These are phyloP conservation scores for Xylaria sp. DNA, from an alignment of 2,329 filamentous ascomycete genomes.

Conservation along the genomic window DNA sequence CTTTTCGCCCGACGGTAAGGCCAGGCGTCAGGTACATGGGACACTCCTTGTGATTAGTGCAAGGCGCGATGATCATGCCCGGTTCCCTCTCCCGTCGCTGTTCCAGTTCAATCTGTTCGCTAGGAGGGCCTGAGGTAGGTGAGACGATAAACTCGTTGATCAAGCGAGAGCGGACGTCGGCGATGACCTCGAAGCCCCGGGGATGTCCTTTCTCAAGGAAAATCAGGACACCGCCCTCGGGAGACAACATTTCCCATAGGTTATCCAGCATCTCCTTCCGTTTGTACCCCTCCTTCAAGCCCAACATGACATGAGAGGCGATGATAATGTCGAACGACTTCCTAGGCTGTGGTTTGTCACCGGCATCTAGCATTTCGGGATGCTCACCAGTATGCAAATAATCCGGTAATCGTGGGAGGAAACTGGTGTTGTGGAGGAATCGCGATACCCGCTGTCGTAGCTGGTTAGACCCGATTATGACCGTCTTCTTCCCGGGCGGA, in stretches of 20 bases:
- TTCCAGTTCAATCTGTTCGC: constrained; percentile 46
- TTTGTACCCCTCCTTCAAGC: constrained; percentile 72
- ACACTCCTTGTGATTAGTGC: constrained; percentile 85
- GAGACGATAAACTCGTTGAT: constrained; percentile 66
- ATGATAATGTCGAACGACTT: constrained; percentile 91
- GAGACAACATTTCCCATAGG: constrained; percentile 83
- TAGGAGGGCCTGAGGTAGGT: constrained; percentile 34
- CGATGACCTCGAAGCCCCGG: constrained; percentile 89
- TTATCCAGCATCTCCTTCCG: constrained; percentile 83
- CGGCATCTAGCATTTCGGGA: constrained; percentile 61
- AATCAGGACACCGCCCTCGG: constrained; percentile 82
- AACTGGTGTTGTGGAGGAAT: constrained; percentile 86
- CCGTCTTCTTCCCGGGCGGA: constrained; percentile 74
- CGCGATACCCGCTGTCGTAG: constrained; percentile 75
- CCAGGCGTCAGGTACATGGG: constrained; percentile 84
- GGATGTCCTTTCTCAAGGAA: constrained; percentile 90
- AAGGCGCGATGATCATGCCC: constrained; percentile 71
- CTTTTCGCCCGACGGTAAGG: constrained; percentile 73
- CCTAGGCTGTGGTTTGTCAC: constrained; percentile 56
- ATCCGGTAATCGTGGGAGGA: constrained; percentile 89
- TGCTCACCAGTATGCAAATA: constrained; percentile 69
- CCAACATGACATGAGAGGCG: constrained; percentile 81
- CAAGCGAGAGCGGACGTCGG: constrained; percentile 78
- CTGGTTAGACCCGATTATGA: constrained; percentile 74
- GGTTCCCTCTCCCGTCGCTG: constrained; percentile 53